Base-by-base conservation (phyloP, 2,329 filamentous ascomycete genomes). In the Alternaria conjuncta region DNA sequence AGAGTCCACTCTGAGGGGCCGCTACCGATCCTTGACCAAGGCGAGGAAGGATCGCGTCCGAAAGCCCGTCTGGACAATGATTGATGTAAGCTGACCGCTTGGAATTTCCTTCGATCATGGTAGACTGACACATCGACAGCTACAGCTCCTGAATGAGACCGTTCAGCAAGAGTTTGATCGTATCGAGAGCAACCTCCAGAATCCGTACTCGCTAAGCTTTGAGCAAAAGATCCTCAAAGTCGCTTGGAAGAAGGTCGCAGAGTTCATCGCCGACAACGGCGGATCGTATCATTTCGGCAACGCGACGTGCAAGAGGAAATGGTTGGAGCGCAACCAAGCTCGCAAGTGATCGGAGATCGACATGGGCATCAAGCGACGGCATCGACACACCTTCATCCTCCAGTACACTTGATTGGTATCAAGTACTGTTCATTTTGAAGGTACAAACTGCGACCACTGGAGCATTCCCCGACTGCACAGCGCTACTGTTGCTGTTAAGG, bases 1-100 rank as follows among this genome's bases (percentile, higher is more conserved):
- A 2, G 90, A 92, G 78, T 91, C 90, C 11, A 94, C 92, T 0
- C 82, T 94, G 41, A 85, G 92, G 13, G 92, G 92, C 0, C 85
- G 90, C 0, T 88, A 86, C 69, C 84, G 91, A 5, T 87, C 85
- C 3, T 77, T 93, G 70, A 92, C 87, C 8, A 92, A 92, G 80
- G 79, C 80, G 12, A 87, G 87, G 69, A 82, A 85, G 32, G 84
- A 87, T 60, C 83, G 91, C 6, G 86, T 92, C 3, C 84, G 92
- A 8, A 89, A 87, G 76, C 91, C 91, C 0, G 79, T 85, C 61
- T 94, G 91, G 90, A 83, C 77, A 1, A 80, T 82, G 0, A 78
- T 81, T 2, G 90, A 94, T 80, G 90, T 92, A 79, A 85, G 90
- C 84, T 5, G 36, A 13, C n/a, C 20, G 7, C 3, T 21, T n/a